phyloP scores from a whole-genome alignment of 352 stramenopile genomes.

The Phytophthora pseudosyringae region DNA sequence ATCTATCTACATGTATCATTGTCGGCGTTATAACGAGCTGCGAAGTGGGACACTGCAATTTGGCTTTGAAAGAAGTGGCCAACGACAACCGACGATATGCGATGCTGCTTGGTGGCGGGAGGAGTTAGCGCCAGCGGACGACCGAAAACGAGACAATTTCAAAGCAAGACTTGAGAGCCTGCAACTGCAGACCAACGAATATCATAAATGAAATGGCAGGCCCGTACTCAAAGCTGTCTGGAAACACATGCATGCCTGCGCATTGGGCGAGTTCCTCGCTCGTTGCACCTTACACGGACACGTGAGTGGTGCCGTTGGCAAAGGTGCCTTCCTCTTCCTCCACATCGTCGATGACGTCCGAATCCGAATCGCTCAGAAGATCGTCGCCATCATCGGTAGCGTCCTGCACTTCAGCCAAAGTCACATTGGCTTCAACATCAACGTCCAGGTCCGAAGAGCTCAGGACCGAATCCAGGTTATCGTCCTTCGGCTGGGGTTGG shows the following conservation, averaged over 20 bases:
- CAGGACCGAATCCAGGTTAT: constrained; percentile 51
- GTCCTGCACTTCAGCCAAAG: constrained; percentile 35
- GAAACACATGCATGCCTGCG: constrained; percentile 26
- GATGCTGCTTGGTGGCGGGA: not conserved
- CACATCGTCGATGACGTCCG: constrained; percentile 46
- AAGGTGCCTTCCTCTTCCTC: constrained; percentile 67
- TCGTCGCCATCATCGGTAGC: constrained; percentile 45
- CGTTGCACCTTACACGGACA: constrained; percentile 43
- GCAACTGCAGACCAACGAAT: constrained; percentile 15
- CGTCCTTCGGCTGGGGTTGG: constrained; percentile 31
- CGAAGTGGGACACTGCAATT: not conserved
- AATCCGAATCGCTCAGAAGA: constrained; percentile 61
- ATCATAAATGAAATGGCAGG: constrained; percentile 32
- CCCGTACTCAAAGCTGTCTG: constrained; percentile 15
- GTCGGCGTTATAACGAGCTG: not conserved
- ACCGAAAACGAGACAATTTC: constrained; percentile 6
- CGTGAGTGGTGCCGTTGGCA: constrained; percentile 43
- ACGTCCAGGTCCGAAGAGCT: constrained; percentile 49
- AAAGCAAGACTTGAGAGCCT: constrained; percentile 3
- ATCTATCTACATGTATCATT: not conserved
- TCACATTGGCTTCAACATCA: constrained; percentile 59
- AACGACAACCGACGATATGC: constrained; percentile 7
- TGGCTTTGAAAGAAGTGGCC: not conserved
- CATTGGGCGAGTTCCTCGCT: not conserved
- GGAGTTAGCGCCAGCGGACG: not conserved